These are phyloP conservation scores for Flueggea neowawraea DNA, from an alignment of 441 rosid species.

Conservation along the genomic window DNA sequence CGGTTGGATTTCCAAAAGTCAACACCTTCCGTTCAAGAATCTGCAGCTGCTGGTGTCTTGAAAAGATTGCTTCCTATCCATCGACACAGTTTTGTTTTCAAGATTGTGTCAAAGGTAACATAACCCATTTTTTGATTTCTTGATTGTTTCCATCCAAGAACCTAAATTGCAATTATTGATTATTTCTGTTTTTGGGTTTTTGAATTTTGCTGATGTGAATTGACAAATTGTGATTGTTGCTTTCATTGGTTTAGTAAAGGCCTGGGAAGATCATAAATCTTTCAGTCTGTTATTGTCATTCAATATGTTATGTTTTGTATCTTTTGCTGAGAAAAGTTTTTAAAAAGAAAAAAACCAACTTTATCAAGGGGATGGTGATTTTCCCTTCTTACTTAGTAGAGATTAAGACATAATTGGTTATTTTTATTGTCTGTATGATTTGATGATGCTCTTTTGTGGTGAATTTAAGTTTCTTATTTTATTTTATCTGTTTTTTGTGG, in stretches of 20 bases:
- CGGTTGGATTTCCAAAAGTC: slow-evolving; percentile 61
- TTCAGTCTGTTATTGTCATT: too few relatives aligned
- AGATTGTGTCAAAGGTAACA: slow-evolving; percentile 67
- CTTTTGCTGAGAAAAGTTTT: too few relatives aligned
- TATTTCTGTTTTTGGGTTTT: neutral
- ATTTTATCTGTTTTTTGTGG: too few relatives aligned
- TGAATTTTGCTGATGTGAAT: neutral
- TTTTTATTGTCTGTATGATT: too few relatives aligned
- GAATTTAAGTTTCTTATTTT: too few relatives aligned
- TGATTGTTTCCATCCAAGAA: neutral
- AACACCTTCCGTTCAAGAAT: slow-evolving; percentile 59
- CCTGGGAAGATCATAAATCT: too few relatives aligned
- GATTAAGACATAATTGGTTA: too few relatives aligned
- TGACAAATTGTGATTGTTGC: neutral
- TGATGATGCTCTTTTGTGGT: too few relatives aligned
- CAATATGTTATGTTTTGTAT: too few relatives aligned
- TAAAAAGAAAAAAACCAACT: too few relatives aligned
- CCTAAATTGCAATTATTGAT: neutral
- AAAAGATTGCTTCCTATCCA: slow-evolving; percentile 76
- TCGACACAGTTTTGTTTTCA: slow-evolving; percentile 58
- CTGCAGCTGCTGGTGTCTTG: slow-evolving; percentile 69
- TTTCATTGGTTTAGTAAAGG: neutral
- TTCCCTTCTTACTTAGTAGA: too few relatives aligned
- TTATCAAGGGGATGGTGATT: too few relatives aligned
- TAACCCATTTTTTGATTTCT: neutral